Evolutionary conservation across 1,284 basidiomycete species (phyloP), one percentile per base, ranked within the genome.

Genomic region (Apiotrichum gracile): DNA sequence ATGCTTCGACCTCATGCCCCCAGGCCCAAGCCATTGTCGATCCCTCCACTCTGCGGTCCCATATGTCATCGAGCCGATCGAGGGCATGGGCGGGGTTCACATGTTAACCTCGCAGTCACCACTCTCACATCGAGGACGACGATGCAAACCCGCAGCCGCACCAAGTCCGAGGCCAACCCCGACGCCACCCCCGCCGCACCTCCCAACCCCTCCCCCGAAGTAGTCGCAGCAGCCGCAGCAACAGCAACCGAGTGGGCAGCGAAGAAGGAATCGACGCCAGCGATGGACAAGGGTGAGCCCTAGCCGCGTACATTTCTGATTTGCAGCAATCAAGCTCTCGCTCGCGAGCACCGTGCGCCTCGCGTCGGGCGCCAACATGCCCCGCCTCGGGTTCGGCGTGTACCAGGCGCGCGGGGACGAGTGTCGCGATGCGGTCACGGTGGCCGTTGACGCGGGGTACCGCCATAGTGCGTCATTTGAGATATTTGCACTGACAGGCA

Each of bases 301-400:
- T n/a, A n/a, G n/a, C n/a, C n/a, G n/a, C n/a, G n/a, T n/a, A n/a
- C n/a, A n/a, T n/a, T n/a, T n/a, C n/a, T n/a, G n/a, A n/a, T n/a
- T n/a, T n/a, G n/a, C n/a, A n/a, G n/a, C n/a, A n/a, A 24, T 44
- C 9, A 40, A 49, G 19, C 63, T 69, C 49, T 52, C 67, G 0
- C 52, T 73, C 25, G 47, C 61, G 9, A 64, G 63, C 29, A 68
- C 68, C 3, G 54, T 72, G 50, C 67, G 64, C 39, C 66, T 77
- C 21, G 43, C 61, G 21, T 69, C 66, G 14, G 75, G 75, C 21
- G 41, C 61, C 37, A 35, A 57, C 27, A 84, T 91, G 74, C 88
- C 88, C 39, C 72, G 82, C n/a, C 78, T 92, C 1, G 89, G 89
- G 1, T 84, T 90, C 51, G 89, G 89, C 16, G 85, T 91, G 13